Evolutionary conservation across 192 early-diverging fungal genomes (phyloP).

Genomic region (Rhizophlyctis rosea): DNA sequence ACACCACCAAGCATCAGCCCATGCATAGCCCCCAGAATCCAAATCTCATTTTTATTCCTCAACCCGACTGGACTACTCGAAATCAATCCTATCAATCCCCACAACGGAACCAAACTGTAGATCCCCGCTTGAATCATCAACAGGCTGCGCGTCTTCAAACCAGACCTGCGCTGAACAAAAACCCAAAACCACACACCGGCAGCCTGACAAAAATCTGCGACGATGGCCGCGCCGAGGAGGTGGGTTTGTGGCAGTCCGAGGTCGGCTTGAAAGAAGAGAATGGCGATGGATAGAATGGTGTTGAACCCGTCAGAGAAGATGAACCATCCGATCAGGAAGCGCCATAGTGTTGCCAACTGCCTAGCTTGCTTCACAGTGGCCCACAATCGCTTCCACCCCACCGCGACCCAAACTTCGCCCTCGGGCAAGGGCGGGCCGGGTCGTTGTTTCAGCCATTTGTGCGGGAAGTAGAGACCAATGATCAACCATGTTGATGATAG

Average conservation of each 20-base stretch:
- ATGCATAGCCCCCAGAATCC: constrained; percentile 51
- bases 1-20: constrained; percentile 59
- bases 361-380: constrained; percentile 39
- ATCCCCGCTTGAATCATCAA: constrained; percentile 49
- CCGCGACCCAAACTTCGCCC: constrained; percentile 19
- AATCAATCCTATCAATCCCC: constrained; percentile 58
- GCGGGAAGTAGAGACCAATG: constrained; percentile 11
- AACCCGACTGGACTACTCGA: constrained; percentile 48
- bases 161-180: constrained; percentile 48
- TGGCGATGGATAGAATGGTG: constrained; percentile 46
- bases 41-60: constrained; percentile 52
- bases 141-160: constrained; percentile 47
- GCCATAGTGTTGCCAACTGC: constrained; percentile 53
- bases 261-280: constrained; percentile 56
- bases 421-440: constrained; percentile 38
- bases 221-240: constrained; percentile 52
- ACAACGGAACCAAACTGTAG: constrained; percentile 56
- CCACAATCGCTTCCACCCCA: constrained; percentile 25
- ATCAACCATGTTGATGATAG: constrained; percentile 29
- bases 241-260: constrained; percentile 47
- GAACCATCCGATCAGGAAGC: constrained; percentile 70
- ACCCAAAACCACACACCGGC: constrained; percentile 57
- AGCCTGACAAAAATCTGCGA: constrained; percentile 53
- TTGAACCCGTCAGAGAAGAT: constrained; percentile 65
- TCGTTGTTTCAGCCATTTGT: constrained; percentile 17